A percentile compares a stretch with the other conserved stretches of the same genome.
Evolutionary conservation across 1,284 basidiomycete genomes (phyloP).

Genomic region (Afroboletus lepidellus): DNA sequence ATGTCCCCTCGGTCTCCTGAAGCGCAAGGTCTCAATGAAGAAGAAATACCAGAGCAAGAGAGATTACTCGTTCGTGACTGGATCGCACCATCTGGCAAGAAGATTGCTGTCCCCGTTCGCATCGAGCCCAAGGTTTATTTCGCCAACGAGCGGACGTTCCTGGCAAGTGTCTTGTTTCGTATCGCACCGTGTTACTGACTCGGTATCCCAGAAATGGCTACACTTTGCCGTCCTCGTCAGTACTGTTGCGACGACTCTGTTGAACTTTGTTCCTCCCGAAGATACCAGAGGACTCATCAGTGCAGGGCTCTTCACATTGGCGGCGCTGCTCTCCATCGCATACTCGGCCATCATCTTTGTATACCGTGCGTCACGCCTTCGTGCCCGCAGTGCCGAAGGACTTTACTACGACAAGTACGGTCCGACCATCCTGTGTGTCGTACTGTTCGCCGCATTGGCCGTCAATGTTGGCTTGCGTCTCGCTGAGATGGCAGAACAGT

Average conservation of each 20-base stretch:
- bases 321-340: constrained; percentile 85
- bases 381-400: constrained; percentile 73
- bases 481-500: constrained; percentile 40
- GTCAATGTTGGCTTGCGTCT: constrained; percentile 72
- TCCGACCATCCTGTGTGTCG: constrained; percentile 72
- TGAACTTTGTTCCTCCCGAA: constrained; percentile 82
- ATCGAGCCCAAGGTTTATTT: constrained; percentile 99
- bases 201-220: constrained; percentile 77
- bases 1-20: constrained; percentile 40
- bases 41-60: constrained; percentile 44
- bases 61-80: constrained; percentile 71
- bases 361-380: constrained; percentile 78
- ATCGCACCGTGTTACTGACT: constrained; percentile 14
- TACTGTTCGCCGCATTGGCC: constrained; percentile 69
- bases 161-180: constrained; percentile 50
- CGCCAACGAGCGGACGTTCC: constrained; percentile 90
- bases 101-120: constrained; percentile 88
- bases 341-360: constrained; percentile 89
- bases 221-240: constrained; percentile 89
- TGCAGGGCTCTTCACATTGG: constrained; percentile 84
- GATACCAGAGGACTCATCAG: constrained; percentile 82
- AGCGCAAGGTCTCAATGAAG: constrained; percentile 42
- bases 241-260: constrained; percentile 83
- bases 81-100: constrained; percentile 84
- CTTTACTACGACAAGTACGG: constrained; percentile 89